phyloP scores from a whole-genome alignment of 2,329 filamentous ascomycete species.

The Xylariaceae sp. region DNA sequence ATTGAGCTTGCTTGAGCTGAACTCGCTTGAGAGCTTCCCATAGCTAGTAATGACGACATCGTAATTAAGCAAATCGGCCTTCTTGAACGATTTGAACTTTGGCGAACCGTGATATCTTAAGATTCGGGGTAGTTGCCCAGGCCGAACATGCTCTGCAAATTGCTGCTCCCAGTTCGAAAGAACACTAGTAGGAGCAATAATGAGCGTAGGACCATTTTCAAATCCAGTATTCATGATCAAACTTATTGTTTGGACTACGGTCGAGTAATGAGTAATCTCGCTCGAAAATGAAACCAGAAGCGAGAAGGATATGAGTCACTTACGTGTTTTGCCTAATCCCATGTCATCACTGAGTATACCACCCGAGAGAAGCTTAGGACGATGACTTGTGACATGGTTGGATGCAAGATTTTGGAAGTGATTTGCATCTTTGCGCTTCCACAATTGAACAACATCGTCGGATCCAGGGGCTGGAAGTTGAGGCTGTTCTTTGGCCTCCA shows the following conservation, averaged over 20 bases:
- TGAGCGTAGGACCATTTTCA: conserved; percentile 62
- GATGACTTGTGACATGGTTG: conserved; percentile 55
- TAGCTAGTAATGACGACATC: conserved; percentile 84
- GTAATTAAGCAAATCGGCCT: conserved; percentile 55
- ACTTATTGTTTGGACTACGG: conserved; percentile 81
- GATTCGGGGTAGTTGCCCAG: conserved; percentile 59
- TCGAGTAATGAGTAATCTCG: no score
- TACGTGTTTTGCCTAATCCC: conserved; percentile 86
- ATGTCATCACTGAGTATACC: conserved; percentile 90
- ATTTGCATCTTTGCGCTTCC: conserved; percentile 54
- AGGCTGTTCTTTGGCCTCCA: conserved; percentile 72
- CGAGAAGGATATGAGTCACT: no score
- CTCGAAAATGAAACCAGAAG: no score
- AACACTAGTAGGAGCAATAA: conserved; percentile 76
- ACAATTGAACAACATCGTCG: conserved; percentile 68
- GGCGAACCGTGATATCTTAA: conserved; percentile 67
- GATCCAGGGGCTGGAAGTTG: conserved; percentile 56
- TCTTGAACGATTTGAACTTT: conserved; percentile 14
- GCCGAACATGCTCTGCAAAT: conserved; percentile 66
- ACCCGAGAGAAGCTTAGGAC: conserved; percentile 67
- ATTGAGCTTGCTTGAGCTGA: conserved; percentile 42
- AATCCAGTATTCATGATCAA: conserved; percentile 58
- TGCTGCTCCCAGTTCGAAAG: conserved; percentile 91
- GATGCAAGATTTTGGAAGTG: conserved; percentile 67
- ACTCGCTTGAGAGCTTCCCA: conserved; percentile 68